Conservation (phyloP, 257 asterid genomes). For the Salvia hispanica region DNA sequence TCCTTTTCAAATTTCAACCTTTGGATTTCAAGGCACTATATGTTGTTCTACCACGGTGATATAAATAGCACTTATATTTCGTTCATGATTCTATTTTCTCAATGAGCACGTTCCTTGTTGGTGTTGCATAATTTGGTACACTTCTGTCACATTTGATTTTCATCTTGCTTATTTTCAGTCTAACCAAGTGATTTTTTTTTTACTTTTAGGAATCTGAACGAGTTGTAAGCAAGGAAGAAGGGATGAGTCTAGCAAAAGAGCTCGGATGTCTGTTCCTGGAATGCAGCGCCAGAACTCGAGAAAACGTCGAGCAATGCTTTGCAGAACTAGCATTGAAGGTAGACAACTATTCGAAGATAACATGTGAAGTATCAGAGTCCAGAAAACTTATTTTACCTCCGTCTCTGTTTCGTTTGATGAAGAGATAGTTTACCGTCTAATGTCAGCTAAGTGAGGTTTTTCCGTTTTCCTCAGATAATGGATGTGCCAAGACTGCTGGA, state of each 20-base stretch:
- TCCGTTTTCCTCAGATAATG: constrained; percentile 60
- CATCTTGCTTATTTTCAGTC: not conserved
- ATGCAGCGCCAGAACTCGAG: constrained; percentile 92
- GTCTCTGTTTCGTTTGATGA: no score
- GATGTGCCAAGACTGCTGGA: constrained; percentile 87
- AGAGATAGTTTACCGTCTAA: no score
- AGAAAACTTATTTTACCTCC: no score
- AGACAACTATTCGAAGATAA: not conserved
- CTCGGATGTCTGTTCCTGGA: constrained; percentile 80
- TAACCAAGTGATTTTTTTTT: not conserved
- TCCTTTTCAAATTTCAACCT: constrained; percentile 7
- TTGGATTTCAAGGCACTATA: not conserved
- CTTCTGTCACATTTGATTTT: not conserved
- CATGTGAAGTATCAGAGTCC: no score
- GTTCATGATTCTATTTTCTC: not conserved
- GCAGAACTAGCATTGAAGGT: constrained; percentile 83
- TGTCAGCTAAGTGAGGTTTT: not conserved
- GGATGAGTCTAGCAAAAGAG: constrained; percentile 66
- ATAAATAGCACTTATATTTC: not conserved
- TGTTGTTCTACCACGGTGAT: not conserved
- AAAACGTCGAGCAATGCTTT: constrained; percentile 79
- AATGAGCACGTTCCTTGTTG: not conserved
- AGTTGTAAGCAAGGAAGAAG: constrained; percentile 82
- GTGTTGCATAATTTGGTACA: no score
- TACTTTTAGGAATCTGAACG: constrained; percentile 75